Evolutionary conservation across 768 basidiomycete species (phyloP), one percentile per base, ranked within the genome.

Genomic region (Lentinula raphanica): DNA sequence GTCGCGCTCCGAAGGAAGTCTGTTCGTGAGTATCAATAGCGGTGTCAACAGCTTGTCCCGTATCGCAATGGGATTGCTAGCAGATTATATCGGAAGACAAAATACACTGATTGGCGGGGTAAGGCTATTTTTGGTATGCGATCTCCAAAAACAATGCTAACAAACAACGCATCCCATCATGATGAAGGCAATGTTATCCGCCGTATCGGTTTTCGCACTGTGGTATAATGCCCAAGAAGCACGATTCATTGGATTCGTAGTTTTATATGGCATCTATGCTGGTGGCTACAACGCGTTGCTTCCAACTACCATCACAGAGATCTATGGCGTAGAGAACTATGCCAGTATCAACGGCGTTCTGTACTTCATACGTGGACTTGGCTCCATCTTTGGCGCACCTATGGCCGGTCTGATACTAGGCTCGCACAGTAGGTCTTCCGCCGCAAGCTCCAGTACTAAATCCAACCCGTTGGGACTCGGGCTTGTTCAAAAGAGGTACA

Each of bases 271-370:
- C 15, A 65, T 78, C 50, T 72, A 70, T 46, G 74, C 78, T 1
- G 76, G 77, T 19, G 77, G 77, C 2, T 77, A 79, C 66, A 77
- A 77, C 58, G 73, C 74, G 11, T 68, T 78, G 12, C 62, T 79
- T 21, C 76, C 76, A 4, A 76, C 77, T 5, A 74, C 76, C 1
- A 74, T 76, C 57, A 69, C 74, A 1, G 76, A 77, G 42, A 67
- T 79, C 9, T 79, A 75, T 58, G 76, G 76, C 2, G 66, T 71
- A 23, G 73, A 76, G 55, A 73, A 78, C 54, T 77, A 77, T 60
- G 64, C 74, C 23, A 67, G 72, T 53, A 74, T 77, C 44, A 79
- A 77, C 59, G 69, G 71, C 2, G 69, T 70, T 36, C 68, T 77
- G 48, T 76, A 78, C 60, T 74, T 76, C 62, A 66, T 78, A 29